Evolutionary conservation across 768 basidiomycete genomes (phyloP).

Genomic region (Amanita phalloides): DNA sequence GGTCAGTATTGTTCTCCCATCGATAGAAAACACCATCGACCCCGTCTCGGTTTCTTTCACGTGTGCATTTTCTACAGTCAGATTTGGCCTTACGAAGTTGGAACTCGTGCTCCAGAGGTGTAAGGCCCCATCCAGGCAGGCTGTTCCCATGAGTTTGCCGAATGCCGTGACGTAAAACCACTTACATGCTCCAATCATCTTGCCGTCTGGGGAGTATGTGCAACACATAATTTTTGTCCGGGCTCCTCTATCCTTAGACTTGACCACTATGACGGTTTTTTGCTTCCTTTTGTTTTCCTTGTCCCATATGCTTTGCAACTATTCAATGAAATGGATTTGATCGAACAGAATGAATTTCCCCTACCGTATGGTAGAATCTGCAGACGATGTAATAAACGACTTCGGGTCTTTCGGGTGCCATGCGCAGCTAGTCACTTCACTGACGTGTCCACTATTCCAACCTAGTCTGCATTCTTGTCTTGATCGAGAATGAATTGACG

Average conservation of each 20-base stretch:
- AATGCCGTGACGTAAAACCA: constrained; percentile 6
- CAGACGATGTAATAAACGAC: constrained; percentile 86
- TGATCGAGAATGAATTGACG: constrained; percentile 18
- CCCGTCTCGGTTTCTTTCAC: constrained; percentile 79
- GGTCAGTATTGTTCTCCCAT: constrained; percentile 76
- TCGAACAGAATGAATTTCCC: constrained; percentile 3
- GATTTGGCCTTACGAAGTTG: constrained; percentile 88
- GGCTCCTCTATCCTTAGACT: constrained; percentile 90
- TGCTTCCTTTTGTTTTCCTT: constrained; percentile 88
- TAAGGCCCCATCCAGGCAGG: constrained; percentile 83
- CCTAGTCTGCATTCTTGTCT: constrained; percentile 2
- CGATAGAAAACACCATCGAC: constrained; percentile 80
- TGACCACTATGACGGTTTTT: constrained; percentile 92
- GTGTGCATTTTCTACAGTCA: constrained; percentile 83
- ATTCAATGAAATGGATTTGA: background rate
- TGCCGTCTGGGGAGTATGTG: constrained; percentile 85
- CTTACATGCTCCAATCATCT: constrained; percentile 77
- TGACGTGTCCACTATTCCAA: constrained; percentile 75
- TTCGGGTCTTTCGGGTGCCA: constrained; percentile 89
- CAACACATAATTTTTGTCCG: constrained; percentile 87
- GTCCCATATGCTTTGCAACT: constrained; percentile 75
- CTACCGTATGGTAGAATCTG: constrained; percentile 90
- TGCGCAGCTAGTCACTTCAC: constrained; percentile 77
- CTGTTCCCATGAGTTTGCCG: constrained; percentile 26
- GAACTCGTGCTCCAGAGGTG: constrained; percentile 90